Evolutionary conservation across 1,284 basidiomycete species (phyloP).

Genomic region (Polyporus tsugae): DNA sequence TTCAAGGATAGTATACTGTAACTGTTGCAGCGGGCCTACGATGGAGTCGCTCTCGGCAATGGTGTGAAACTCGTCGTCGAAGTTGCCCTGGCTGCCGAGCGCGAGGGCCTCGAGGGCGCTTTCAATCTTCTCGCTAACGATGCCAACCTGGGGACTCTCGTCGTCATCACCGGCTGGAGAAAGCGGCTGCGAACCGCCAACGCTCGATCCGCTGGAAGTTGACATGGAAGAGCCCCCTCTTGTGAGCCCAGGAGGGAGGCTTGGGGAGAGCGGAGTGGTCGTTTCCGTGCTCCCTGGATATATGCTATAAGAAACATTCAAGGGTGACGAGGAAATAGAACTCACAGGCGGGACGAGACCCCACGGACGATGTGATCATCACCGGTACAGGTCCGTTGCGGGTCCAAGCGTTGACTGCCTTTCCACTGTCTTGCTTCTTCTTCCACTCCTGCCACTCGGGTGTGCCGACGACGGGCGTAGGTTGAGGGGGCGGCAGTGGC

Average conservation of each 20-base stretch:
- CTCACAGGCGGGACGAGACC: neutral
- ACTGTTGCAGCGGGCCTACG: neutral
- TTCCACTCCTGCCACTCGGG: slow-evolving; percentile 27
- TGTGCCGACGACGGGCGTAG: slow-evolving; percentile 24
- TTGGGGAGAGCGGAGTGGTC: slow-evolving; percentile 8
- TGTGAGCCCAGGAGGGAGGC: slow-evolving; percentile 13
- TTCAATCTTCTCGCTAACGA: slow-evolving; percentile 10
- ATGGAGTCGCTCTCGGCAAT: neutral
- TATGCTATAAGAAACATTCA: neutral
- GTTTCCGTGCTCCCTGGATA: slow-evolving; percentile 10
- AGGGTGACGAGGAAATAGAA: too few species aligned
- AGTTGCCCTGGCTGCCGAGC: slow-evolving; percentile 16
- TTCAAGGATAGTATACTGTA: neutral
- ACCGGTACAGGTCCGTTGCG: neutral
- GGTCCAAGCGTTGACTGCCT: neutral
- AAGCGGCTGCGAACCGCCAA: neutral
- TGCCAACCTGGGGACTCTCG: neutral
- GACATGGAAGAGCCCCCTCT: slow-evolving; percentile 8
- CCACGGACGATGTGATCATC: neutral
- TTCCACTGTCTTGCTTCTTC: neutral
- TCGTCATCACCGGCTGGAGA: slow-evolving; percentile 6
- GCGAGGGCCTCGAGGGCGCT: slow-evolving; percentile 11
- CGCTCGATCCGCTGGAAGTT: slow-evolving; percentile 11
- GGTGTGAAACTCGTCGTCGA: slow-evolving; percentile 5
- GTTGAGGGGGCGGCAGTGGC: slow-evolving; percentile 22